A percentile compares a stretch with the other conserved stretches of the same genome.
Conservation (phyloP, 2,329 filamentous ascomycete species). For the Aspergillus sp. region DNA sequence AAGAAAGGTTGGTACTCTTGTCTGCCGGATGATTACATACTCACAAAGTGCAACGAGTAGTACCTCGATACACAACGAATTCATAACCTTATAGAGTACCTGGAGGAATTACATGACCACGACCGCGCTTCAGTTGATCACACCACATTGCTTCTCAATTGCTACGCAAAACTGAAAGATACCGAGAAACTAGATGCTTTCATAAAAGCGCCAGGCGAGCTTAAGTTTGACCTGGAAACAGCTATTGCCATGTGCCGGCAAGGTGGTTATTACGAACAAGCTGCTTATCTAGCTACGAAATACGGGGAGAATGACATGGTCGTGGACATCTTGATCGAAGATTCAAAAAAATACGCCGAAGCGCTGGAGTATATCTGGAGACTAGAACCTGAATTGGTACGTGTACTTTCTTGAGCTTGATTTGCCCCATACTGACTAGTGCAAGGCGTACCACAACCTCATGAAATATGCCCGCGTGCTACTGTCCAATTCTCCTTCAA, state of each 20-base stretch:
- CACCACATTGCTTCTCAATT: conserved; percentile 90
- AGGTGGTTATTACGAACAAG: conserved; percentile 94
- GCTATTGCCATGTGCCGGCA: conserved; percentile 97
- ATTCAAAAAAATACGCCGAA: conserved; percentile 85
- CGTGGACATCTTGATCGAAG: conserved; percentile 92
- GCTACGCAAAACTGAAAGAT: conserved; percentile 97
- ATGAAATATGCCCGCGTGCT: conserved; percentile 95
- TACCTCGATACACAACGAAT: conserved; percentile 97
- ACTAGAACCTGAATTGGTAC: conserved; percentile 72
- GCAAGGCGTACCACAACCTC: conserved; percentile 76
- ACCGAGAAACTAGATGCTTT: conserved; percentile 95
- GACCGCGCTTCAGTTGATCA: conserved; percentile 92
- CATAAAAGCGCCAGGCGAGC: conserved; percentile 83
- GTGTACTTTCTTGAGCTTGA: conserved; percentile 31
- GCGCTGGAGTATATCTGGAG: conserved; percentile 90
- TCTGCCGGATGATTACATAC: neutral
- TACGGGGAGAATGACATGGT: conserved; percentile 92
- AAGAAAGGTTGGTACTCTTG: conserved; percentile 62
- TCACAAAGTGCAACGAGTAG: conserved; percentile 41
- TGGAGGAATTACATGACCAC: conserved; percentile 94
- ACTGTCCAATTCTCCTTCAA: conserved; percentile 78
- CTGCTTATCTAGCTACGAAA: conserved; percentile 90
- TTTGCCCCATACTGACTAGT: conserved; percentile 30
- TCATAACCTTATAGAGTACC: conserved; percentile 93
- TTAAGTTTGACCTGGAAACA: conserved; percentile 96